phyloP scores from a whole-genome alignment of 495 filamentous ascomycete genomes.

The Penicillium roqueforti region DNA sequence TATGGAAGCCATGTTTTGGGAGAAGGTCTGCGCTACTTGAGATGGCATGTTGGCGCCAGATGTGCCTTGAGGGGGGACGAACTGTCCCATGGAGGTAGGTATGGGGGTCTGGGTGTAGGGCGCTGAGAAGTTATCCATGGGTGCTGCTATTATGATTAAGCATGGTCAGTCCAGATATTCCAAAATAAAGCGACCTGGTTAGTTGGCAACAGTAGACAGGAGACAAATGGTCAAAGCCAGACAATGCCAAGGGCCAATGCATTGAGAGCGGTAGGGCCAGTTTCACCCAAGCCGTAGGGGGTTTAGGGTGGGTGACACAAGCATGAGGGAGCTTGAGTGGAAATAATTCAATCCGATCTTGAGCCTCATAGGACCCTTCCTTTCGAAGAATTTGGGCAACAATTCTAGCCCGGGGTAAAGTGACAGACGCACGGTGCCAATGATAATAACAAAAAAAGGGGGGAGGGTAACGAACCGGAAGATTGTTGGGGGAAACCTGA shows the following conservation, averaged over 20 bases:
- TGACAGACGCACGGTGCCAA: slow-evolving; percentile 8
- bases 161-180: slow-evolving; percentile 14
- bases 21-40: slow-evolving; percentile 34
- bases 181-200: background rate
- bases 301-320: background rate
- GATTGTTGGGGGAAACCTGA: slow-evolving; percentile 39
- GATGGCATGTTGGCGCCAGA: slow-evolving; percentile 31
- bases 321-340: background rate
- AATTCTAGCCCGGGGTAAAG: slow-evolving; percentile 7
- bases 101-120: slow-evolving; percentile 39
- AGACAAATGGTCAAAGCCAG: background rate
- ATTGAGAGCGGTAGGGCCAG: background rate
- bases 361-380: slow-evolving; percentile 3
- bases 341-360: slow-evolving; percentile 3
- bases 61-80: slow-evolving; percentile 27
- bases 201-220: background rate
- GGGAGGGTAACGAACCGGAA: slow-evolving; percentile 32
- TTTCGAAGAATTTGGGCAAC: background rate
- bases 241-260: slow-evolving; percentile 2
- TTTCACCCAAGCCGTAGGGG: slow-evolving; percentile 10
- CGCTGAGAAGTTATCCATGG: slow-evolving; percentile 41
- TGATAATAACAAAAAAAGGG: slow-evolving; percentile 12
- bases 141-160: slow-evolving; percentile 22
- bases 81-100: slow-evolving; percentile 35
- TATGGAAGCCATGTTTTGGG: slow-evolving; percentile 40